Base-by-base conservation (phyloP, 768 basidiomycete genomes). In the Kwoniella sp. region DNA sequence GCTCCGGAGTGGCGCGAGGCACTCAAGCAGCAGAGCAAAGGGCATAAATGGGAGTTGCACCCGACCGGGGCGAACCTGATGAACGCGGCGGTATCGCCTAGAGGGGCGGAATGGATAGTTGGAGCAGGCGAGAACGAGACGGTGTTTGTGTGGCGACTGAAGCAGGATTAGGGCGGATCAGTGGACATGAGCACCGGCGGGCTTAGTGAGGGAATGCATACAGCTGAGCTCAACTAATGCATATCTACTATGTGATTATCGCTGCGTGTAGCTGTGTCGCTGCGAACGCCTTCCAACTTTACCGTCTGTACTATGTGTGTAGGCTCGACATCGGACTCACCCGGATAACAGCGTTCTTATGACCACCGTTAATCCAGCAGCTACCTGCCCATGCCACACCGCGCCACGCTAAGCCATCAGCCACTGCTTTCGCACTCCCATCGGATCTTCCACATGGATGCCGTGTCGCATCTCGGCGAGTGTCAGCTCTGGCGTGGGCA, bases 401-500 rank as follows among this genome's bases (percentile, higher is more conserved):
- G n/a, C n/a, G n/a, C n/a, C n/a, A n/a, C n/a, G n/a, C n/a, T n/a
- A 46, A n/a, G 51, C 39, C 37, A 57, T 49, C 41, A 59, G 47
- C 57, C 57, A 59, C 17, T 44, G 39, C 53, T 54, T 59, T 33
- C 53, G 17, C 4, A 59, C 52, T 2, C 57, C 57, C 57, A 59
- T 59, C 9, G 57, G 33, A 40, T 59, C 57, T 19, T 44, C 41
- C 15, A 7, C 40, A n/a, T 53, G 34, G 2, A 37, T 27, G 5
- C 39, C 25, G 37, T 59, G 57, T 1, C 28, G 20, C 49, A 56
- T 36, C 23, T 51, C 28, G 8, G 22, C 47, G 2, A 9, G 10
- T 8, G 34, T 20, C 36, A 19, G 23, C 32, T 39, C 38, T 3
- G 43, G 20, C 8, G 15, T 23, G n/a, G 17, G 12, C 38, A 41